Conservation (phyloP, 495 filamentous ascomycete species). For the Penicillium mononematosum region DNA sequence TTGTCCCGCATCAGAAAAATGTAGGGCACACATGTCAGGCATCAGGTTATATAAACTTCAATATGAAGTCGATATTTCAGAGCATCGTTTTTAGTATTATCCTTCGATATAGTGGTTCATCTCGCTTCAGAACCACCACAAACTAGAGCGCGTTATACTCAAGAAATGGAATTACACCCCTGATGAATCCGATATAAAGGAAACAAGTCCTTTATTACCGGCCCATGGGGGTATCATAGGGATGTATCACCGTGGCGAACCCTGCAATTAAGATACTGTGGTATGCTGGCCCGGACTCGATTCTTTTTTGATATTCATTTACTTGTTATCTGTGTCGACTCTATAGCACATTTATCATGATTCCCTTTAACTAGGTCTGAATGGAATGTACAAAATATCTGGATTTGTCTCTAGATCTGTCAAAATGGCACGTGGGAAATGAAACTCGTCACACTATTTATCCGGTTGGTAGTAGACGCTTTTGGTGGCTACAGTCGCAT, state of each 20-base stretch:
- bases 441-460: background rate
- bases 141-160: background rate
- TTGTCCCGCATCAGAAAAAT: no score
- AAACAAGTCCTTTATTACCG: background rate
- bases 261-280: conserved; percentile 2
- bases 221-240: background rate
- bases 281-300: background rate
- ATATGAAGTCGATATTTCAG: no score
- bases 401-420: background rate
- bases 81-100: no score
- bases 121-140: no score
- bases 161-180: background rate
- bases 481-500: background rate
- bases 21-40: no score
- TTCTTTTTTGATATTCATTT: background rate
- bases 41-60: no score
- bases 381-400: background rate
- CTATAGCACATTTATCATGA: background rate
- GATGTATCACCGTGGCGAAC: background rate
- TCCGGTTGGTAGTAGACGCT: background rate
- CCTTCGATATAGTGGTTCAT: no score
- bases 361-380: background rate
- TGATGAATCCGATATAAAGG: background rate
- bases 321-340: background rate
- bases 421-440: background rate